Evolutionary conservation across 148 eudicot genomes (phyloP).

Genomic region (Polygonum aviculare): DNA sequence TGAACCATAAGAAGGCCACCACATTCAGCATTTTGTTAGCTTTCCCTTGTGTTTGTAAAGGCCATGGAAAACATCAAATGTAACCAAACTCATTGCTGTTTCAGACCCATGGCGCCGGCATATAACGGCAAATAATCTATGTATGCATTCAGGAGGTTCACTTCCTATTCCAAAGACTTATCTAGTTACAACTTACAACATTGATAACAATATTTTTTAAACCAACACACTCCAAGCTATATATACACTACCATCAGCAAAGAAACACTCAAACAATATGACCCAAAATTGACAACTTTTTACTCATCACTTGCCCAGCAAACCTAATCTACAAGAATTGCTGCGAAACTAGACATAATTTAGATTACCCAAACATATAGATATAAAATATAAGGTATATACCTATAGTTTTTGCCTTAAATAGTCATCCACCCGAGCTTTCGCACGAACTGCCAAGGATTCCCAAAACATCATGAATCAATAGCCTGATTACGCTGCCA

Average conservation of each 20-base stretch:
- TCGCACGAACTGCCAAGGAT: conserved; percentile 57
- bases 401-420: neutral
- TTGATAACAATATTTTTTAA: neutral
- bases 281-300: conserved; percentile 7
- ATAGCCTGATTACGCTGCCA: conserved; percentile 40
- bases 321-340: conserved; percentile 7
- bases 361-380: neutral
- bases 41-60: neutral
- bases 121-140: neutral
- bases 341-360: neutral
- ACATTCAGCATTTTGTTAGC: neutral
- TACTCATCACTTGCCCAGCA: neutral
- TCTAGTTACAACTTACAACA: neutral
- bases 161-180: neutral
- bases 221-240: neutral
- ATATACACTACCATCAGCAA: neutral
- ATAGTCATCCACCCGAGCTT: conserved; percentile 34
- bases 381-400: neutral
- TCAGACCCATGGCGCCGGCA: neutral
- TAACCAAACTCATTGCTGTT: neutral
- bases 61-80: neutral
- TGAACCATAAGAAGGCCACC: neutral
- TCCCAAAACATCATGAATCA: conserved; percentile 40
- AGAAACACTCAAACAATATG: neutral
- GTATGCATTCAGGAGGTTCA: neutral